Base-by-base conservation (phyloP, 2,329 filamentous ascomycete genomes). In the Cylindrodendrum hubeiense region DNA sequence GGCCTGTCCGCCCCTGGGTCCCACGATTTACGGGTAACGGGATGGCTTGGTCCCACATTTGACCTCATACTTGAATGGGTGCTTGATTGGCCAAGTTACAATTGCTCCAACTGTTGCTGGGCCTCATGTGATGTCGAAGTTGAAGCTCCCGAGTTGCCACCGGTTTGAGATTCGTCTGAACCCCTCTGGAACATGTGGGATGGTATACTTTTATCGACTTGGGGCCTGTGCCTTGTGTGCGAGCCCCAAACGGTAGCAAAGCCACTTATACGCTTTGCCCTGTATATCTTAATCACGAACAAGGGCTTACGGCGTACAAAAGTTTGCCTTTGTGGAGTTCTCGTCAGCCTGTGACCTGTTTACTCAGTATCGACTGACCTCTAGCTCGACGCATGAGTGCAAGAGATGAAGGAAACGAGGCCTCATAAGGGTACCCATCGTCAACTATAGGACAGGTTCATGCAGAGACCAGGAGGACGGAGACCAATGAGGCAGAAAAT, bases 31-130 rank as follows among this genome's bases (percentile, higher is more conserved):
- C 34, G n/a, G 30, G 13, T n/a, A 49, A 43, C 33, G 28, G 39
- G 21, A 60, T 61, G 50, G 50, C 8, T 22, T 22, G n/a, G 24
- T 19, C 37, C 59, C 52, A 56, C 47, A 26, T 13, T 63, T 43
- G 41, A 63, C 60, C 30, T 39, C 60, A 37, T 24, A 22, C 15
- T 5, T 19, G 44, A 46, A 43, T 43, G n/a, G 19, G 22, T 43
- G 13, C 19, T 4, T 43, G 41, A 43, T 43, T 13, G n/a, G 19
- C 13, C 19, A n/a, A n/a, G 17, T 39, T n/a, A n/a, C 15, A n/a
- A n/a, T 19, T 39, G 17, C 28, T 30, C 28, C 28, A 12, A 15
- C 8, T 7, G 28, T 33, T 21, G 28, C 17, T 15, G n/a, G 28
- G n/a, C 8, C 17, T 33, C 4, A 5, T 50, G 15, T 26, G 13